These are phyloP conservation scores for Aspergillus kassunensis DNA, from an alignment of 495 filamentous ascomycete species.

Conservation along the genomic window DNA sequence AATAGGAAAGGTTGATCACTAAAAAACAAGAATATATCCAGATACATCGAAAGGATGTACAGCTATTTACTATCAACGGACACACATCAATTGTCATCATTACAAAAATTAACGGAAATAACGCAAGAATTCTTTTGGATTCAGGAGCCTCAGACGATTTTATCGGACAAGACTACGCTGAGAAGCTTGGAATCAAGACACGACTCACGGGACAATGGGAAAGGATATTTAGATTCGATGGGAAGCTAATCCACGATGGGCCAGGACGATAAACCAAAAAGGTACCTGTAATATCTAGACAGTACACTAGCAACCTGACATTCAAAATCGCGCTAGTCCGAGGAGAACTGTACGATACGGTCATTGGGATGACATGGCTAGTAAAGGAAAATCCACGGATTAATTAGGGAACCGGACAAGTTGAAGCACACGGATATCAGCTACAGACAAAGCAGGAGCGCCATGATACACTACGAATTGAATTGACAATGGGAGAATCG, in stretches of 20 bases:
- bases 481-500: too few relatives aligned
- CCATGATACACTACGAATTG: too few relatives aligned
- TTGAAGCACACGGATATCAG: too few relatives aligned
- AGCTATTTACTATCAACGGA: neutral
- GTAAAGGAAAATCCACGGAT: too few relatives aligned
- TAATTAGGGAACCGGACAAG: too few relatives aligned
- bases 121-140: neutral
- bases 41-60: neutral
- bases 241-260: neutral
- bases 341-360: neutral
- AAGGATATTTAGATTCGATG: neutral
- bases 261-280: neutral
- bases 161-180: neutral
- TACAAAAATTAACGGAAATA: neutral
- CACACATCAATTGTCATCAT: neutral
- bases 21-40: neutral
- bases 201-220: neutral
- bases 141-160: neutral
- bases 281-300: neutral
- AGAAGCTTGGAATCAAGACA: neutral
- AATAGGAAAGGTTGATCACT: too few relatives aligned
- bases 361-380: neutral
- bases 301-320: neutral
- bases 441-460: too few relatives aligned
- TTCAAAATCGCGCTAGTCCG: neutral